Percentiles rank a stretch among this genome's conserved stretches.
Conservation (phyloP, 2,329 filamentous ascomycete species). For the Mycosphaerella sp. region DNA sequence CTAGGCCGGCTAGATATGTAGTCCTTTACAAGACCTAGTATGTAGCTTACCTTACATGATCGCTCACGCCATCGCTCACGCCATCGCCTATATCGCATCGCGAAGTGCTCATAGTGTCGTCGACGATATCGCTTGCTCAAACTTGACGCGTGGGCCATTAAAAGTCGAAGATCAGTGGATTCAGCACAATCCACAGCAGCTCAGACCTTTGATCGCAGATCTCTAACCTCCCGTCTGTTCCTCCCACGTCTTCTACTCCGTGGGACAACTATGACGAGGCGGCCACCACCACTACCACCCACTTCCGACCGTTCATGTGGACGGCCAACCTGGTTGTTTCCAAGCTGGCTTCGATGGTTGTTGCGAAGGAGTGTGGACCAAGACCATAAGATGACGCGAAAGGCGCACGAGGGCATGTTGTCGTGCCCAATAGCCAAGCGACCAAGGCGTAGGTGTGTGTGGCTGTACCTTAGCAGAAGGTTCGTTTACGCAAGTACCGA, state of each 20-base stretch:
- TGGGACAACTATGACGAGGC: not conserved
- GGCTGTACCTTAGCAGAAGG: conserved; percentile 1
- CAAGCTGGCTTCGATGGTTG: not conserved
- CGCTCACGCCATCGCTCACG: no score
- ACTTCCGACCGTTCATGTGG: conserved; percentile 1
- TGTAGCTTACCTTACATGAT: no score
- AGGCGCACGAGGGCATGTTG: not conserved
- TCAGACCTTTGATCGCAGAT: not conserved
- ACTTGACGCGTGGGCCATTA: not conserved
- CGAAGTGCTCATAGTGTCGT: no score
- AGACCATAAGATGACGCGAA: not conserved
- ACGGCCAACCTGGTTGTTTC: conserved; percentile 9
- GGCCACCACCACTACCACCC: not conserved
- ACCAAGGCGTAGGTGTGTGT: not conserved
- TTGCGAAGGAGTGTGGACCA: not conserved
- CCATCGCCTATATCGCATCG: no score
- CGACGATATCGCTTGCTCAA: no score
- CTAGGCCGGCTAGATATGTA: no score
- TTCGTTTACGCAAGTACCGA: conserved; percentile 3
- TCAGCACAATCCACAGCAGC: not conserved
- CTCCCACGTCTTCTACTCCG: not conserved
- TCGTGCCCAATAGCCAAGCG: not conserved
- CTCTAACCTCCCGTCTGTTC: not conserved
- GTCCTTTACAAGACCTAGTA: no score
- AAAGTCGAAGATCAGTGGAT: not conserved